phyloP scores from a whole-genome alignment of 352 stramenopile genomes.

The Albugo laibachii region DNA sequence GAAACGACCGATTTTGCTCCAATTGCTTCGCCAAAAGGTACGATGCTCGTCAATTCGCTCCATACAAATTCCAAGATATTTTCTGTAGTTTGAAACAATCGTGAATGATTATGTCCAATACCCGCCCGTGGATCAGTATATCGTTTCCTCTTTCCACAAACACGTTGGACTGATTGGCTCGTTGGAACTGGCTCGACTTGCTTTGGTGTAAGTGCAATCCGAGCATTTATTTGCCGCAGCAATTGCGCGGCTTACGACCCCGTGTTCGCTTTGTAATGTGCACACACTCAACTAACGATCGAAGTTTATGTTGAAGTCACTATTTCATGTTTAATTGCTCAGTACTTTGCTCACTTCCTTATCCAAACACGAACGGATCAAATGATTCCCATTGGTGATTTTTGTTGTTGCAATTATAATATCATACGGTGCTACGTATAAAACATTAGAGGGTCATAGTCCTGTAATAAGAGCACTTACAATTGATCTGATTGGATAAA shows the following conservation, averaged over 20 bases:
- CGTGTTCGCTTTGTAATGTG: neutral
- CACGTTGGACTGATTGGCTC: slow-evolving; percentile 71
- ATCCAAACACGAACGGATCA: slow-evolving; percentile 77
- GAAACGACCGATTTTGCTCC: slow-evolving; percentile 76
- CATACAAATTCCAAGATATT: slow-evolving; percentile 1
- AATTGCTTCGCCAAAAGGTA: slow-evolving; percentile 48
- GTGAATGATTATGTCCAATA: slow-evolving; percentile 69
- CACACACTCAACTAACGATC: neutral
- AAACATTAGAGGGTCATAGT: neutral
- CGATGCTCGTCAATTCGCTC: neutral
- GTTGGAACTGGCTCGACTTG: slow-evolving; percentile 50
- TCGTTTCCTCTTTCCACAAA: slow-evolving; percentile 64
- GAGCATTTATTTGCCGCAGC: too few species aligned
- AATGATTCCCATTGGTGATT: slow-evolving; percentile 70
- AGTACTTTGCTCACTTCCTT: slow-evolving; percentile 63
- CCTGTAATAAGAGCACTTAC: slow-evolving; percentile 28
- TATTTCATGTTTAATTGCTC: neutral
- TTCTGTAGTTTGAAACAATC: slow-evolving; percentile 32
- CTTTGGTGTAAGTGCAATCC: neutral
- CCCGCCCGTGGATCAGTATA: slow-evolving; percentile 49
- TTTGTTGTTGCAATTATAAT: slow-evolving; percentile 90
- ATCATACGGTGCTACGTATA: slow-evolving; percentile 46
- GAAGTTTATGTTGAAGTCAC: neutral
- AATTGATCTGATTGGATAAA: slow-evolving; percentile 81
- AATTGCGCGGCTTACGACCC: neutral